Conservation (phyloP, 441 rosid species). For the Raphanus hybrid region DNA sequence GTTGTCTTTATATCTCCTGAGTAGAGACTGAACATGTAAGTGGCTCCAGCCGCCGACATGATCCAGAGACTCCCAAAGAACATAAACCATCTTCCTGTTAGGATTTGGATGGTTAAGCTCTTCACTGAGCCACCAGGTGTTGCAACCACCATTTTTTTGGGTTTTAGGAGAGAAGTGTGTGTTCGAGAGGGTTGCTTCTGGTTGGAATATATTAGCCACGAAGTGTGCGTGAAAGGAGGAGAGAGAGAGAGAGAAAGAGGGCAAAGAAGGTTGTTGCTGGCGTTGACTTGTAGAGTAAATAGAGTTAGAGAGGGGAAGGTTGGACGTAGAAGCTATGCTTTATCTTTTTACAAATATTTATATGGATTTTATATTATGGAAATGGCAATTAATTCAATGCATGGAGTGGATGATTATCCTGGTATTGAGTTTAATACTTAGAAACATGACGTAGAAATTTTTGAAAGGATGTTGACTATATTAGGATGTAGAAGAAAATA, state of each 20-base stretch:
- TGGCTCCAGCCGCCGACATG: slow-evolving; percentile 69
- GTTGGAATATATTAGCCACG: slow-evolving; percentile 42
- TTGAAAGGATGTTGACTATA: slow-evolving; percentile 10
- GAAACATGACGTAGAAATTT: slow-evolving; percentile 1
- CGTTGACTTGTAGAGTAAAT: slow-evolving; percentile 35
- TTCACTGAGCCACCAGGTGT: slow-evolving; percentile 27
- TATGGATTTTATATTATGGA: background rate
- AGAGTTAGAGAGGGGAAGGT: slow-evolving; percentile 15
- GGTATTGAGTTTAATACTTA: background rate
- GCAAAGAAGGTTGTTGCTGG: slow-evolving; percentile 34
- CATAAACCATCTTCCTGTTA: slow-evolving; percentile 72
- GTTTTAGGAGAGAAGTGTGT: slow-evolving; percentile 34
- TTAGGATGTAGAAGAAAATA: background rate
- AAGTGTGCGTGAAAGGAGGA: slow-evolving; percentile 26
- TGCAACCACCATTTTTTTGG: background rate
- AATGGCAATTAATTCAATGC: slow-evolving; percentile 16
- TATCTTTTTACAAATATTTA: background rate
- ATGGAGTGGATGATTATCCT: slow-evolving; percentile 15
- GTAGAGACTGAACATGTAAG: slow-evolving; percentile 72
- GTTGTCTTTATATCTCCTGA: slow-evolving; percentile 59
- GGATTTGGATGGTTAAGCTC: slow-evolving; percentile 43
- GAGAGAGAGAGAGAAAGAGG: slow-evolving; percentile 30
- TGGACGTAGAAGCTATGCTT: slow-evolving; percentile 16
- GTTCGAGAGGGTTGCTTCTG: slow-evolving; percentile 27
- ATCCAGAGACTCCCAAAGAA: slow-evolving; percentile 61